Percentiles rank a stretch among this genome's conserved stretches.
Conservation (phyloP, 2,329 filamentous ascomycete species). For the Aspergillus sergii region DNA sequence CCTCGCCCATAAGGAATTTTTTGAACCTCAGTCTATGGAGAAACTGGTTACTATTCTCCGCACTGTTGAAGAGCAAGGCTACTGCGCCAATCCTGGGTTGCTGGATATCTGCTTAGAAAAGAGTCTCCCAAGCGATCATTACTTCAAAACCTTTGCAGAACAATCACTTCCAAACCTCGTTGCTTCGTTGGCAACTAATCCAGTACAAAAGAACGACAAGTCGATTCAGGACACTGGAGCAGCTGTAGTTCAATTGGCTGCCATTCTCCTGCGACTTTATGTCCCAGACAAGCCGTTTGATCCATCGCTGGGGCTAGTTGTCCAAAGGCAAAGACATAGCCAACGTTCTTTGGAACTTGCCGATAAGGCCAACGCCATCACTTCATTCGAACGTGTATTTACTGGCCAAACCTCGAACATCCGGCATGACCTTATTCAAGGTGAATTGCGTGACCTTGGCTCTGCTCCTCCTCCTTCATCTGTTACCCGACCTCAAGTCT, state of each 20-base stretch:
- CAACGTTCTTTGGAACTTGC: conserved; percentile 60
- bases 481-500: conserved; percentile 71
- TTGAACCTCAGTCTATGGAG: conserved; percentile 32
- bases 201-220: conserved; percentile 17
- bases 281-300: conserved; percentile 87
- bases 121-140: conserved; percentile 30
- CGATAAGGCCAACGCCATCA: conserved; percentile 62
- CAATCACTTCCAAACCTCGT: conserved; percentile 33
- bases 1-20: conserved; percentile 37
- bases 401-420: conserved; percentile 70
- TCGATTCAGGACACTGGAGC: conserved; percentile 51
- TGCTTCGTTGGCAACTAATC: conserved; percentile 23
- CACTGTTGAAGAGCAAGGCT: conserved; percentile 27
- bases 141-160: conserved; percentile 39
- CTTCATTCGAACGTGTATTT: conserved; percentile 66
- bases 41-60: conserved; percentile 26
- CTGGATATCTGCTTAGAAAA: conserved; percentile 22
- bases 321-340: conserved; percentile 64
- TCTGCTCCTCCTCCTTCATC: conserved; percentile 65
- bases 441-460: conserved; percentile 66
- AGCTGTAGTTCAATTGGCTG: conserved; percentile 75
- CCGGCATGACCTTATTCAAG: conserved; percentile 64
- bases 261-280: conserved; percentile 75
- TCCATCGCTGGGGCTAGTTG: conserved; percentile 64
- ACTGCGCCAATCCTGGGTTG: conserved; percentile 14